phyloP scores from a whole-genome alignment of 2,329 filamentous ascomycete genomes.

The Alternaria arbusti region DNA sequence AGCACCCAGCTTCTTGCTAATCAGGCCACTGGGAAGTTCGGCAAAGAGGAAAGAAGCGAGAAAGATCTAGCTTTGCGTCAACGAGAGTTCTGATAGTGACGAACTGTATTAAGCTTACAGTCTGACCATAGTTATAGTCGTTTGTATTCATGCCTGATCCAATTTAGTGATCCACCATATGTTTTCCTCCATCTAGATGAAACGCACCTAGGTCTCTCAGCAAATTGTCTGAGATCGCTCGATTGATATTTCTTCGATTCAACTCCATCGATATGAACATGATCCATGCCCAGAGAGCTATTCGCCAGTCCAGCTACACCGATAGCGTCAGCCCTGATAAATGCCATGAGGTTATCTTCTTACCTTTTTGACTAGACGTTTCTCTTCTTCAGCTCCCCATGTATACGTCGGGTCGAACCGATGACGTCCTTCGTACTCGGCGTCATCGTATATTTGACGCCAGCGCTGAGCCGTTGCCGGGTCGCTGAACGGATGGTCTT shows the following conservation, averaged over 20 bases:
- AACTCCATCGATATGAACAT: conserved; percentile 59
- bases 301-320: conserved; percentile 33
- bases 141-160: background rate
- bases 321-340: background rate
- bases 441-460: conserved; percentile 34
- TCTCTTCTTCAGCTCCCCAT: conserved; percentile 57
- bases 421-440: conserved; percentile 48
- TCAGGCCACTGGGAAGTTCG: conserved; percentile 58
- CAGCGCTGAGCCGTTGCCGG: conserved; percentile 33
- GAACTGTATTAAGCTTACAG: background rate
- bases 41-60: conserved; percentile 55
- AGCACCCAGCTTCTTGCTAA: conserved; percentile 60
- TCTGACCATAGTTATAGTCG: background rate
- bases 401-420: conserved; percentile 57
- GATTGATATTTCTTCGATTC: conserved; percentile 57
- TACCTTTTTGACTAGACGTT: conserved; percentile 54
- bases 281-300: conserved; percentile 50
- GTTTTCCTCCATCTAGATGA: too few relatives aligned
- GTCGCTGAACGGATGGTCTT: conserved; percentile 32
- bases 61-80: conserved; percentile 29
- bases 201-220: conserved; percentile 37
- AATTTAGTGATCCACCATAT: background rate
- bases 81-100: background rate
- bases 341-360: conserved; percentile 15
- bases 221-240: conserved; percentile 46